Evolutionary conservation across 2,329 filamentous ascomycete species (phyloP), one percentile per base, ranked within the genome.

Genomic region (Verticillium nonalfalfae): DNA sequence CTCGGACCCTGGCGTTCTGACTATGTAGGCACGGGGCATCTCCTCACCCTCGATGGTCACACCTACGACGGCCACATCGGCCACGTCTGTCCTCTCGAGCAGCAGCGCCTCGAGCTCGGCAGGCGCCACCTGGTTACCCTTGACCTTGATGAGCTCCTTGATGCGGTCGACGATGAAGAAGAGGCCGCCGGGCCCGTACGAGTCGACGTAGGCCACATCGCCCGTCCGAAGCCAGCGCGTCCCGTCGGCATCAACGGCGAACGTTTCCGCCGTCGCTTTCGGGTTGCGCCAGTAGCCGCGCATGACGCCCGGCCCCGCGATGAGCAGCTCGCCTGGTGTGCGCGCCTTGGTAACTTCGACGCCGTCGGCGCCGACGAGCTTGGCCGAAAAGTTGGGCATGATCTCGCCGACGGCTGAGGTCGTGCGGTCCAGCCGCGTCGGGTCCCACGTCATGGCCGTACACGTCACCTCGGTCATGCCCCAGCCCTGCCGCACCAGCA

Each of bases 381-480:
- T 87, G 2, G 84, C 89, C 67, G 85, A 80, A 69, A 84, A 85
- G 69, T 93, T 94, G 21, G 91, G 81, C 64, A 84, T 80, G 31
- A 91, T 71, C 72, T 90, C 85, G 58, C 89, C 90, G 1, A 93
- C 90, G 2, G 80, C 72, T 1, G 69, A 62, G 68, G 79, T 68
- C 14, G 26, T 56, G 72, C 74, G 35, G 2, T 70, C 65, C 4
- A 74, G 75, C 5, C 69, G 72, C 1, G 69, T 76, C 0, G 86
- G 83, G 64, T 90, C 80, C 82, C 87, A 93, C 7, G 80, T 81
- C 13, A 90, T 80, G 18, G 84, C 79, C 0, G 88, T 86, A 72
- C 91, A 94, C 0, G 91, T 95, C 2, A 83, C 76, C 71, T 95
- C 91, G 1, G 91, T 95, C 91, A 96, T 94, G 5, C 92, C 92